These are phyloP conservation scores for Grigorovia humatica DNA, from an alignment of 805 yeast genomes.

Conservation along the genomic window DNA sequence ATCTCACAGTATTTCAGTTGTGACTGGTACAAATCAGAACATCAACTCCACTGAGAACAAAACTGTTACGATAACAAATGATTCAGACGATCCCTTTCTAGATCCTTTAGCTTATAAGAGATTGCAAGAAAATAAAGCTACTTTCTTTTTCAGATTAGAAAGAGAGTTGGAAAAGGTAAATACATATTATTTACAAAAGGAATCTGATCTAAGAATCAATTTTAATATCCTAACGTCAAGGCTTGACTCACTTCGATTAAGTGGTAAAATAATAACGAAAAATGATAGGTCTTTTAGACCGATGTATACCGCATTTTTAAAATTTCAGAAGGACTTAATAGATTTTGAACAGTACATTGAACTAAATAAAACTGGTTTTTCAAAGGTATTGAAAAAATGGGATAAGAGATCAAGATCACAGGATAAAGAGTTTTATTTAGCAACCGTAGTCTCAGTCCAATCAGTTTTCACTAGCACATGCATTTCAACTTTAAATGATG, in stretches of 20 bases:
- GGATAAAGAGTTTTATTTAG: conserved; percentile 82
- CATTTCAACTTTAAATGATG: conserved; percentile 73
- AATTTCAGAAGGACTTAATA: conserved; percentile 80
- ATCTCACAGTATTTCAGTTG: conserved; percentile 11
- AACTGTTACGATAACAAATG: background rate
- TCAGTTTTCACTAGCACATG: conserved; percentile 91
- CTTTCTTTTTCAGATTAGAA: conserved; percentile 78
- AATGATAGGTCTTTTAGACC: conserved; percentile 57
- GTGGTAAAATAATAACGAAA: conserved; percentile 36
- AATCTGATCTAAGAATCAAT: conserved; percentile 72
- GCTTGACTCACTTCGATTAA: conserved; percentile 39
- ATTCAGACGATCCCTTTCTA: conserved; percentile 28
- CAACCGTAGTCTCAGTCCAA: conserved; percentile 90
- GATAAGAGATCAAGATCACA: conserved; percentile 93
- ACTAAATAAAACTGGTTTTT: conserved; percentile 89
- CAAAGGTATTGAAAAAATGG: conserved; percentile 95
- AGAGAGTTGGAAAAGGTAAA: conserved; percentile 94
- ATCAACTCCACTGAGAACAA: background rate
- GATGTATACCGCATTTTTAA: conserved; percentile 77
- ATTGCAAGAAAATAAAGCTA: conserved; percentile 82
- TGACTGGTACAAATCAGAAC: background rate
- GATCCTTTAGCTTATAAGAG: conserved; percentile 35
- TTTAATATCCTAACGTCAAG: conserved; percentile 68
- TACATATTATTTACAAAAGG: conserved; percentile 82
- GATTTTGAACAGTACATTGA: conserved; percentile 89